Percentiles rank a stretch among this genome's conserved stretches.
Conservation (phyloP, 2,329 filamentous ascomycete genomes). For the Colletotrichum musae region DNA sequence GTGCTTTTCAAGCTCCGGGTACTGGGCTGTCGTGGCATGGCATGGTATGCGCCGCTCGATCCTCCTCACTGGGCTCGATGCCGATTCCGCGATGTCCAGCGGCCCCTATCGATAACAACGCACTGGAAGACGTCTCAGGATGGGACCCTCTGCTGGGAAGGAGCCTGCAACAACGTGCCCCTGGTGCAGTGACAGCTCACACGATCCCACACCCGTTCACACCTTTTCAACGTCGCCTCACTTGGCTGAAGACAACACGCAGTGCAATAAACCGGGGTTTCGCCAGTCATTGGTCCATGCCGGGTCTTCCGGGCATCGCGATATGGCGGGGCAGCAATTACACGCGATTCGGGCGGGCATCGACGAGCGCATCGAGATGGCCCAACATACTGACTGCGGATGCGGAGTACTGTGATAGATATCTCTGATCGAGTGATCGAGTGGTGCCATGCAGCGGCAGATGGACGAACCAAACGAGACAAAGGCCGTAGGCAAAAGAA, state of each 20-base stretch:
- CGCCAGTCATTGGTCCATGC: conserved; percentile 20
- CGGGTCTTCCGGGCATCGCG: conserved; percentile 1
- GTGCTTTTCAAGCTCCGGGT: conserved; percentile 4
- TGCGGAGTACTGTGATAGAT: neutral
- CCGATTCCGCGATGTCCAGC: conserved; percentile 3
- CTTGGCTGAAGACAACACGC: neutral
- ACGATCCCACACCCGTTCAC: conserved; percentile 1
- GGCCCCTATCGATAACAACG: conserved; percentile 32
- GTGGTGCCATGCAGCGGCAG: neutral
- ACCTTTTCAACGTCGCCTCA: conserved; percentile 1
- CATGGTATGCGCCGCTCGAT: conserved; percentile 30
- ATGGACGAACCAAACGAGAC: neutral
- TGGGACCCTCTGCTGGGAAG: conserved; percentile 26
- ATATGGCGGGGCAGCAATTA: conserved; percentile 6
- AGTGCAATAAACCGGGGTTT: conserved; percentile 14
- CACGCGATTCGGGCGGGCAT: conserved; percentile 27
- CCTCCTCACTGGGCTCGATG: conserved; percentile 30
- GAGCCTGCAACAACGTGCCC: conserved; percentile 22
- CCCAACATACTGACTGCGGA: neutral
- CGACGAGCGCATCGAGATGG: conserved; percentile 29
- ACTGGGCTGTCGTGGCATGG: neutral
- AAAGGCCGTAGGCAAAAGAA: conserved; percentile 1
- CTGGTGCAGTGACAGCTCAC: conserved; percentile 31
- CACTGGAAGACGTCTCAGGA: conserved; percentile 28
- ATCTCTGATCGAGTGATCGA: neutral